phyloP scores from a whole-genome alignment of 306 rosid species.

The Gastrolobium bilobum region DNA sequence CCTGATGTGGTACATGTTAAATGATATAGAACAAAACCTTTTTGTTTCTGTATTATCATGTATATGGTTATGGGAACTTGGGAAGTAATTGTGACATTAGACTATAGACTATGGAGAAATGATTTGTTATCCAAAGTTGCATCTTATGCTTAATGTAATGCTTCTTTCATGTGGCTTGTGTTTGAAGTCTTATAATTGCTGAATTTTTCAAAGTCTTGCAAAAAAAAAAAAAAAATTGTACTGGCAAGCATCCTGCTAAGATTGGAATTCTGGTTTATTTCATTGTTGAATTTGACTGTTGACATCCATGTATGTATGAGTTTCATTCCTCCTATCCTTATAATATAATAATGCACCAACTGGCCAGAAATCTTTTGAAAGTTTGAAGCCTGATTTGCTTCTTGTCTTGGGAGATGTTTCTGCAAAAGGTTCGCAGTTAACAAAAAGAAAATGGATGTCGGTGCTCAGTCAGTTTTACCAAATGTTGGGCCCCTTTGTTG shows the following conservation, averaged over 20 bases:
- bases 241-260: slow-evolving; percentile 26
- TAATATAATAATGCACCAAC: slow-evolving; percentile 47
- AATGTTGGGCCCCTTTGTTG: slow-evolving; percentile 66
- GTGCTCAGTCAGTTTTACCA: slow-evolving; percentile 63
- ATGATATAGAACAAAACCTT: not conserved
- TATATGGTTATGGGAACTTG: not conserved
- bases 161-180: slow-evolving; percentile 10
- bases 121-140: not conserved
- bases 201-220: slow-evolving; percentile 30
- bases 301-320: slow-evolving; percentile 5
- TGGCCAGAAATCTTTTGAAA: slow-evolving; percentile 72
- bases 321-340: slow-evolving; percentile 36
- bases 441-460: slow-evolving; percentile 57
- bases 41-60: too few species aligned
- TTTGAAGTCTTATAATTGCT: slow-evolving; percentile 35
- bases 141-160: not conserved
- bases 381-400: slow-evolving; percentile 73
- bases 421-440: slow-evolving; percentile 67
- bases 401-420: slow-evolving; percentile 77
- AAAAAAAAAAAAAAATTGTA: not conserved
- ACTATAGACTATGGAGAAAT: not conserved
- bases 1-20: not conserved
- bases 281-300: slow-evolving; percentile 43
- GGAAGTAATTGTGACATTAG: not conserved
- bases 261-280: slow-evolving; percentile 41